Evolutionary conservation across 2,329 filamentous ascomycete genomes (phyloP).

Genomic region (Fusarium xylarioides): DNA sequence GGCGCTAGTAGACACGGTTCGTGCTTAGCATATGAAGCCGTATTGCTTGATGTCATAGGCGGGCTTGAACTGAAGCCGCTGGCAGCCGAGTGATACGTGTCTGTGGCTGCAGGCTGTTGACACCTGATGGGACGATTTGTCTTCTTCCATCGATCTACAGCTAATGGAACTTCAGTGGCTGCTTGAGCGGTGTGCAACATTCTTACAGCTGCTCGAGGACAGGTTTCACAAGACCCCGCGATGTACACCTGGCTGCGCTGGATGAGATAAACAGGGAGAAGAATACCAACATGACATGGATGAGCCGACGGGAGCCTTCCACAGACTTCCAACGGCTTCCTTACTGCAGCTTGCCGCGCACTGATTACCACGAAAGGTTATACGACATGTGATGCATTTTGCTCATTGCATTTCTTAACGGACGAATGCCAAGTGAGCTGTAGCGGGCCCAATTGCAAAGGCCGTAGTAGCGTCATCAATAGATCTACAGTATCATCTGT

Average conservation of each 20-base stretch:
- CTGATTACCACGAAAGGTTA: accelerated
- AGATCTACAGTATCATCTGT: accelerated
- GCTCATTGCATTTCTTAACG: no score
- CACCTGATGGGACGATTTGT: accelerated
- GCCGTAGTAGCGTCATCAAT: accelerated
- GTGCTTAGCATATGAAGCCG: background rate
- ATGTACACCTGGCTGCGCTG: accelerated
- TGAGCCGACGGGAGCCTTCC: accelerated
- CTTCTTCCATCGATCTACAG: accelerated
- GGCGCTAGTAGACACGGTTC: accelerated
- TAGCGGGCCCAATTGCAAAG: accelerated
- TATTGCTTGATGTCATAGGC: no score
- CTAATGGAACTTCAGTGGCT: accelerated
- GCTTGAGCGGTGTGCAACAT: background rate
- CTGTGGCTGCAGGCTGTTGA: background rate
- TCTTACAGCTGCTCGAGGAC: background rate
- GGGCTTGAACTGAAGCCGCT: accelerated
- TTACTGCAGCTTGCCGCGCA: background rate
- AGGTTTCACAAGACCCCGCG: background rate
- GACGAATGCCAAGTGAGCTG: accelerated
- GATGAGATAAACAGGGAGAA: background rate
- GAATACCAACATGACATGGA: accelerated
- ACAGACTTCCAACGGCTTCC: background rate
- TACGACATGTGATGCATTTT: background rate
- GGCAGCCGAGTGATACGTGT: background rate